Evolutionary conservation across 2,329 filamentous ascomycete species (phyloP).

Genomic region (Colletotrichum kahawae): DNA sequence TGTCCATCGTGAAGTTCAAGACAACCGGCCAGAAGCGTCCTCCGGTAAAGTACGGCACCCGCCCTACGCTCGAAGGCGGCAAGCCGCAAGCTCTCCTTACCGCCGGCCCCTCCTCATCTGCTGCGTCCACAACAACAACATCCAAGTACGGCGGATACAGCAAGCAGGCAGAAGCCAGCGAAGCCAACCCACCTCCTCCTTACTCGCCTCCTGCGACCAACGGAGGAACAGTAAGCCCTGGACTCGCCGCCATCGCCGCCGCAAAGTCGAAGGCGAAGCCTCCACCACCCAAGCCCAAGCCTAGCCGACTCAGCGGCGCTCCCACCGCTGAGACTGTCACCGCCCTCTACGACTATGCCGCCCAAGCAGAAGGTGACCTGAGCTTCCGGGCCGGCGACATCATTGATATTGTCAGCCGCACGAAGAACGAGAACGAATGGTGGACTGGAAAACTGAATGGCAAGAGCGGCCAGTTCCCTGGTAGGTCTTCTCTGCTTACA

Average conservation of each 20-base stretch:
- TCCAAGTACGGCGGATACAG: conserved; percentile 40
- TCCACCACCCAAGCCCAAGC: conserved; percentile 79
- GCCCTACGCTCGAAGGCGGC: conserved; percentile 54
- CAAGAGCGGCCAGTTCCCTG: conserved; percentile 91
- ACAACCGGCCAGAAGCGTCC: conserved; percentile 75
- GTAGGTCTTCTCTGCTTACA: conserved; percentile 49
- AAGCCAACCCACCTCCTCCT: conserved; percentile 69
- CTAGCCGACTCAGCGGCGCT: conserved; percentile 70
- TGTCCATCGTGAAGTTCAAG: conserved; percentile 91
- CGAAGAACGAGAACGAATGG: conserved; percentile 96
- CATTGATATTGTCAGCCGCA: conserved; percentile 86
- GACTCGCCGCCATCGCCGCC: conserved; percentile 53
- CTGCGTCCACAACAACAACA: conserved; percentile 19
- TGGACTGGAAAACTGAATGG: conserved; percentile 86
- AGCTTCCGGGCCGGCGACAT: conserved; percentile 88
- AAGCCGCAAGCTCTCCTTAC: conserved; percentile 58
- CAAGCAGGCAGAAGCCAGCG: conserved; percentile 46
- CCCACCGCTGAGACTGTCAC: conserved; percentile 79
- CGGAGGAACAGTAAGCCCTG: conserved; percentile 35
- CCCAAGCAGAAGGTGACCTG: conserved; percentile 91
- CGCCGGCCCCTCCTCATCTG: conserved; percentile 46
- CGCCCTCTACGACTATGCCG: conserved; percentile 94
- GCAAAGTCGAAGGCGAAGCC: conserved; percentile 72
- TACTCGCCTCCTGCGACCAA: conserved; percentile 58
- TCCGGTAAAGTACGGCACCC: conserved; percentile 60